Base-by-base conservation (phyloP, 305 asterid species). In the Fraxinus sp. region DNA sequence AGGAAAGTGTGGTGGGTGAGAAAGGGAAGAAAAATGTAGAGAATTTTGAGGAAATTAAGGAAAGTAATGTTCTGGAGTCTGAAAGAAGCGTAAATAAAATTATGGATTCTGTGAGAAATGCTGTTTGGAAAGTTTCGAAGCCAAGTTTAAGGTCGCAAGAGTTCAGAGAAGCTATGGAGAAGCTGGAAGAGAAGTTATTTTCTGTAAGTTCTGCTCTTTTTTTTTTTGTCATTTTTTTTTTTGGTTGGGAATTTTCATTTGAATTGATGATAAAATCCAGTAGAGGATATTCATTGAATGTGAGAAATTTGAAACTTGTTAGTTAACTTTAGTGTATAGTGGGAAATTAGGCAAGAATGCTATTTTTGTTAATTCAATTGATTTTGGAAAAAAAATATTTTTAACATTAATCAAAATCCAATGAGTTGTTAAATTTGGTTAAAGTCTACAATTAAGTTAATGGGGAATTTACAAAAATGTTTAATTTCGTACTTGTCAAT, bases 51-150 rank as follows among this genome's bases (percentile, higher is more conserved):
- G 76, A 32, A 62, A 44, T 64, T 76, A 73, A 18, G 30, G 84
- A 57, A 81, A 83, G 35, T 39, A 73, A 52, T 35, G 81, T 55
- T 66, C 35, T 80, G 75, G 86, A 80, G 59, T 79, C 88, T 5
- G 78, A 76, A 36, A 88, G 30, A 37, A 80, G 80, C 36, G 84
- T 83, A 37, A 85, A 85, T 74, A 87, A 87, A 82, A 36, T 91
- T 10, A 88, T 87, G 71, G 84, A 74, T 77, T 87, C 88, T 71
- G 74, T 92, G 80, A 89, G 98, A 83, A 90, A 92, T 81, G 88
- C 91, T 78, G 96, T 95, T 0, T 93, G 98, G 97, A 91, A 89
- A 39, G 89, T 90, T 30, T 94, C 97, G n/a, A 95, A 94, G 87
- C 95, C 98, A 16, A 95, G 98, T 83, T 89, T 91, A 79, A 83